Conservation (phyloP, 768 basidiomycete species). For the Neoboletus subvelutipes region DNA sequence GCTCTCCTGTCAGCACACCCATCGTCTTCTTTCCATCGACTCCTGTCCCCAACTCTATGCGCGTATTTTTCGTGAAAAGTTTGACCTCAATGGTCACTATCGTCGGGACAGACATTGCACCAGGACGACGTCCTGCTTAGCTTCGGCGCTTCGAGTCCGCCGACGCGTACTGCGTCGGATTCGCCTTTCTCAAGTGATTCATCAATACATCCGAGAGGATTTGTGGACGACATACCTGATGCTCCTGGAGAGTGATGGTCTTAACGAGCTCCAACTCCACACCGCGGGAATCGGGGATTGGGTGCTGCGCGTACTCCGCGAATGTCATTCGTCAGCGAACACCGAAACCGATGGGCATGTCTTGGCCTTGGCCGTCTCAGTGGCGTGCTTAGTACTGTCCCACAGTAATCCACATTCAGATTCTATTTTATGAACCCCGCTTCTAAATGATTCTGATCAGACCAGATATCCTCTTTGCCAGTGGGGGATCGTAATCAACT, state of each 20-base stretch:
- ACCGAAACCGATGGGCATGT: constrained; percentile 13
- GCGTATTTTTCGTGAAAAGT: constrained; percentile 49
- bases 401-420: constrained; percentile 34
- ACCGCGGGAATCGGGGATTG: constrained; percentile 39
- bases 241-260: constrained; percentile 54
- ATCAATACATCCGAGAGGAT: constrained; percentile 38
- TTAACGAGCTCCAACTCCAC: constrained; percentile 47
- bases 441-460: constrained; percentile 33
- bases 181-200: constrained; percentile 32
- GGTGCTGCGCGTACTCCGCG: constrained; percentile 24
- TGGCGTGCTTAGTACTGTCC: constrained; percentile 37
- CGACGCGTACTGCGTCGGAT: constrained; percentile 50
- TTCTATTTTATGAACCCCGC: constrained; percentile 23
- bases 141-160: constrained; percentile 49
- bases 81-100: constrained; percentile 39
- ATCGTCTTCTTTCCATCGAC: constrained; percentile 42
- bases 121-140: constrained; percentile 38
- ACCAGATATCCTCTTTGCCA: constrained; percentile 39
- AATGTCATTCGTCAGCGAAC: constrained; percentile 9
- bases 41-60: constrained; percentile 57
- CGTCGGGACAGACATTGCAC: constrained; percentile 33
- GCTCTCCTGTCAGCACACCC: constrained; percentile 44
- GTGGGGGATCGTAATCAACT: constrained; percentile 41
- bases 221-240: constrained; percentile 60
- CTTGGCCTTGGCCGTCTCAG: constrained; percentile 30